Percentiles rank a stretch among this genome's conserved stretches.
Evolutionary conservation across 2,329 filamentous ascomycete genomes (phyloP).

Genomic region (Verticillium nonalfalfae): DNA sequence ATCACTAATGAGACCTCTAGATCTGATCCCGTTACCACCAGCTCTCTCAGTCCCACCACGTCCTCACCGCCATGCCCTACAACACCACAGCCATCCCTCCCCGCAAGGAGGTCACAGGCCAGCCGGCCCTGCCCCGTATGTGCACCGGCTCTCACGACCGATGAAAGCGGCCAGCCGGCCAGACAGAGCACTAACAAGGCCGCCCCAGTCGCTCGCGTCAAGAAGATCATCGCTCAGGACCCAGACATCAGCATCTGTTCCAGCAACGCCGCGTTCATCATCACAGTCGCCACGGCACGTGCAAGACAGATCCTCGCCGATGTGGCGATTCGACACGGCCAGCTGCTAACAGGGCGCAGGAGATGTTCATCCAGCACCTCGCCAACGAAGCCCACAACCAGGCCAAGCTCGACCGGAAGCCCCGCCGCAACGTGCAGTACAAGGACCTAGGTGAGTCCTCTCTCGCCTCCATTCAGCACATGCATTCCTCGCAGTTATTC

Average conservation of each 20-base stretch:
- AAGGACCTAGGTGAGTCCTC: slow-evolving; percentile 73
- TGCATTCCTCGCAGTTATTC: neutral
- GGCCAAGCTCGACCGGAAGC: slow-evolving; percentile 86
- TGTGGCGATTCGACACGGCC: no score
- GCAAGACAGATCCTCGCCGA: neutral
- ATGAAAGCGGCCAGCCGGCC: neutral
- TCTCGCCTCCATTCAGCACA: neutral
- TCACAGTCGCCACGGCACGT: slow-evolving; percentile 78
- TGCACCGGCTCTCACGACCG: slow-evolving; percentile 10
- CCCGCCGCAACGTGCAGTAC: slow-evolving; percentile 90
- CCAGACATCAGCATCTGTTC: slow-evolving; percentile 81
- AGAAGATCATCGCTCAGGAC: slow-evolving; percentile 89
- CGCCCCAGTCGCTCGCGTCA: slow-evolving; percentile 76
- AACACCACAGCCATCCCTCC: slow-evolving; percentile 81
- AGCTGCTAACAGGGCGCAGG: slow-evolving; percentile 38
- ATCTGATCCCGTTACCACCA: neutral
- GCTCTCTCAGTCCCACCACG: no score
- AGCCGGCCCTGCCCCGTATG: slow-evolving; percentile 79
- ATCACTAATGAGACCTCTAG: neutral
- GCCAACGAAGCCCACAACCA: slow-evolving; percentile 80
- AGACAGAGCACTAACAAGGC: slow-evolving; percentile 2
- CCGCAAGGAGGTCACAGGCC: slow-evolving; percentile 75
- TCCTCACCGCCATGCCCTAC: slow-evolving; percentile 63
- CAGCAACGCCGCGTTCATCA: slow-evolving; percentile 89
- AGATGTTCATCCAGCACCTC: slow-evolving; percentile 93